Evolutionary conservation across 2,329 filamentous ascomycete species (phyloP).

Genomic region (Plectosphaerella cucumerina): DNA sequence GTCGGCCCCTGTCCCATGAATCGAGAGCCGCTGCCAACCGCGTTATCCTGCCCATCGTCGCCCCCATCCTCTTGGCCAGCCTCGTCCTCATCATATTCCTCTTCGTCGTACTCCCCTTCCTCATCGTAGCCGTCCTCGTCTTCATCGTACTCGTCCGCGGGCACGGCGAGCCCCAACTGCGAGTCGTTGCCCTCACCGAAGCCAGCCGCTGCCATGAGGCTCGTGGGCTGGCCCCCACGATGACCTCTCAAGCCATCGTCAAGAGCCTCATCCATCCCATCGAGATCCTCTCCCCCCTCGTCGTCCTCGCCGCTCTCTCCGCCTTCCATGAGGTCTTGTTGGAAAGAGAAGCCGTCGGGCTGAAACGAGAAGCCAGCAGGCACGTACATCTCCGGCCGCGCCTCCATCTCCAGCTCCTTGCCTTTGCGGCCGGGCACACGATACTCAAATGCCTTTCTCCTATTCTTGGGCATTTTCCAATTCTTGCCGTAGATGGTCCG

Average conservation of each 20-base stretch:
- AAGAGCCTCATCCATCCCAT: conserved; percentile 39
- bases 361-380: conserved; percentile 3
- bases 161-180: too few species aligned
- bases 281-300: conserved; percentile 13
- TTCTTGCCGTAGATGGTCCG: conserved; percentile 26
- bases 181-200: too few species aligned
- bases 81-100: too few species aligned
- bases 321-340: conserved; percentile 19
- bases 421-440: conserved; percentile 11
- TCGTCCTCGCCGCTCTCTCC: conserved; percentile 19
- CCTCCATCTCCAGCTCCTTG: conserved; percentile 5
- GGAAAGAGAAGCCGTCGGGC: conserved; percentile 3
- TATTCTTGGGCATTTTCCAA: conserved; percentile 19
- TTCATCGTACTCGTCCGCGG: too few species aligned
- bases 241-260: too few species aligned
- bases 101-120: too few species aligned
- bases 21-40: too few species aligned
- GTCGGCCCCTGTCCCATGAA: too few species aligned
- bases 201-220: conserved; percentile 1
- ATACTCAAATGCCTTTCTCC: conserved; percentile 14
- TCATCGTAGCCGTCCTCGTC: too few species aligned
- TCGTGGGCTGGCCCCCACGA: too few species aligned
- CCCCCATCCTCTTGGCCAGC: too few species aligned
- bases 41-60: too few species aligned
- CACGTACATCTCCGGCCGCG: conserved; percentile 4